Percentiles rank a stretch among this genome's conserved stretches.
phyloP scores from a whole-genome alignment of 148 eudicot species.

The Dianthus caryophyllus region DNA sequence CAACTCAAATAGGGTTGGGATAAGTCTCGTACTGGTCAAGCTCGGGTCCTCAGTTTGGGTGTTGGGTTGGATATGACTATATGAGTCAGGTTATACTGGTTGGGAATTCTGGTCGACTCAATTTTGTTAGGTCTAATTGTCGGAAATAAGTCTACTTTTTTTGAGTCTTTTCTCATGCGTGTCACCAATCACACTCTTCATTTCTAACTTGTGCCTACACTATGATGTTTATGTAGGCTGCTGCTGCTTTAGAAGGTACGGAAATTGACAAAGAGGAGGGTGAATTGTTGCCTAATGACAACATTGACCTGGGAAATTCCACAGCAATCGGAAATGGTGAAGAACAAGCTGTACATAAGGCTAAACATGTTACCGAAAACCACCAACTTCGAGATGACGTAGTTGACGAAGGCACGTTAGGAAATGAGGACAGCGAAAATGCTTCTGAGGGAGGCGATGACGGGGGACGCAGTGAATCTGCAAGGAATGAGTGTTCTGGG shows the following conservation, averaged over 20 bases:
- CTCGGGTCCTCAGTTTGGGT: no score
- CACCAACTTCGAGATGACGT: constrained; percentile 30
- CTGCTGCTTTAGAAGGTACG: constrained; percentile 32
- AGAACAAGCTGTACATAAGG: constrained; percentile 30
- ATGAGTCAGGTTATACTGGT: no score
- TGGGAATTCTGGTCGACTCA: no score
- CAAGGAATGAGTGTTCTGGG: constrained; percentile 73
- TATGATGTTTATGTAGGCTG: constrained; percentile 40
- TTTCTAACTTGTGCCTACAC: constrained; percentile 10
- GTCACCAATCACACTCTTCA: not conserved
- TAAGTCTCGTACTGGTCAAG: no score
- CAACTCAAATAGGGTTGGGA: no score
- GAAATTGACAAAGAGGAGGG: constrained; percentile 83
- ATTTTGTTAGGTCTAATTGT: not conserved
- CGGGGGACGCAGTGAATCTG: constrained; percentile 78
- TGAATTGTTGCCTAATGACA: constrained; percentile 43
- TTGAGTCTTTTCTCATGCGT: not conserved
- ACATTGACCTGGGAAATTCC: constrained; percentile 58
- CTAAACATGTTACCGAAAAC: constrained; percentile 31
- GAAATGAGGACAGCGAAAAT: constrained; percentile 84
- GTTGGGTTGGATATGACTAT: no score
- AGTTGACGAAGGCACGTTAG: constrained; percentile 43
- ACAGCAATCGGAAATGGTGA: constrained; percentile 35
- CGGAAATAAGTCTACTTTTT: not conserved
- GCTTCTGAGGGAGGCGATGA: constrained; percentile 64